These are phyloP conservation scores for Cladosporium sp. DNA, from an alignment of 2,329 filamentous ascomycete species.

Conservation along the genomic window DNA sequence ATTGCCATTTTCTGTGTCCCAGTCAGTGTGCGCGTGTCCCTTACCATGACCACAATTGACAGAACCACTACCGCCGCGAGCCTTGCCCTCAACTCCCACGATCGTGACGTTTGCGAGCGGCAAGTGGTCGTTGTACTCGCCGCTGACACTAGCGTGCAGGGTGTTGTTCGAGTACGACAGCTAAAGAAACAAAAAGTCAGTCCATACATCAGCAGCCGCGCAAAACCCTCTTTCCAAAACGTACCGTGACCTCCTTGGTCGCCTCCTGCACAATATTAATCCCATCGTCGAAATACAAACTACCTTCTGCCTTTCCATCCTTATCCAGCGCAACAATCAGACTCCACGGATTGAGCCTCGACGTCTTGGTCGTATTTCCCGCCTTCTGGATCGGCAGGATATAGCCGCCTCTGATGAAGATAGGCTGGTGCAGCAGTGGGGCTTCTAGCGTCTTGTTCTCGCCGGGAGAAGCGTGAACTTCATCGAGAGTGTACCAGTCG, in stretches of 20 bases:
- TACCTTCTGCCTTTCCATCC: constrained; percentile 24
- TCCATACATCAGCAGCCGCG: background rate
- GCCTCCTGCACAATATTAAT: constrained; percentile 28
- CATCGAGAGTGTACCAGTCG: constrained; percentile 31
- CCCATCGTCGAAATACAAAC: constrained; percentile 32
- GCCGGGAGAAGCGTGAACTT: constrained; percentile 23
- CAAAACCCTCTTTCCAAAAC: background rate
- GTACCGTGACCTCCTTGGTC: constrained; percentile 28
- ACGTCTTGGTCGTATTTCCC: constrained; percentile 28
- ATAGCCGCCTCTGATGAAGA: constrained; percentile 28
- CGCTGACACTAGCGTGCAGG: constrained; percentile 26
- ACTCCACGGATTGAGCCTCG: constrained; percentile 26
- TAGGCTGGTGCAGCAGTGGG: constrained; percentile 28
- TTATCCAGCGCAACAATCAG: constrained; percentile 30
- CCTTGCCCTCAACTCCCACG: constrained; percentile 22
- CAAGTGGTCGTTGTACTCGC: constrained; percentile 25
- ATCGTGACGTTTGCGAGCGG: constrained; percentile 34
- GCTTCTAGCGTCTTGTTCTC: constrained; percentile 31
- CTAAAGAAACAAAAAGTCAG: constrained; percentile 2
- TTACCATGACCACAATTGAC: background rate
- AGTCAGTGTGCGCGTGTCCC: background rate
- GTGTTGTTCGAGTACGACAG: constrained; percentile 27
- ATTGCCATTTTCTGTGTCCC: background rate
- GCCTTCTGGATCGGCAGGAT: constrained; percentile 30
- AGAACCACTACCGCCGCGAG: background rate